Evolutionary conservation across 805 yeast genomes (phyloP), one percentile per base, ranked within the genome.

Genomic region (Debaryomyces castellii): DNA sequence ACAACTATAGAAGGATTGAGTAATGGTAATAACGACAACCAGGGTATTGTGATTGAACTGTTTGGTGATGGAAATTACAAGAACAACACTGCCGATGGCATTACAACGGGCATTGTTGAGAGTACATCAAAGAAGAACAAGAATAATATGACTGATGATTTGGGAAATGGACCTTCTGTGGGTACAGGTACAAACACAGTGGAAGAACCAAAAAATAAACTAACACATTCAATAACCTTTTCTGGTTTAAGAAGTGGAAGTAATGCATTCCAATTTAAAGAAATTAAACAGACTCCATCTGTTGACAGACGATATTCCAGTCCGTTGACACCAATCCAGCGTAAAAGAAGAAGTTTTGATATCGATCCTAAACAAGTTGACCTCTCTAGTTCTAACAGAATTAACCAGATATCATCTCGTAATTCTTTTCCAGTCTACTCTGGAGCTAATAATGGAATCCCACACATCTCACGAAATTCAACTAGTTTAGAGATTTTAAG

Each of bases 401-500:
- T 25, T 20, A 34, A 37, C 14, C 52, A n/a, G n/a, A n/a, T 54
- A 3, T 34, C 49, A 5, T n/a, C 56, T 11, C 45, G 62, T 38
- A 53, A 51, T 34, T 52, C 59, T 3, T 55, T 55, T 45, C 58
- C 62, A 14, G 34, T 51, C 10, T 53, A 49, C 21, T 50, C 43
- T 28, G 37, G 28, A 28, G 23, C n/a, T 22, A 9, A 36, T 5
- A 16, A 37, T 33, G 30, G 20, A 18, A 37, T 16, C 14, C 39
- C 23, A 8, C 21, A 37, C 20, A 18, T 32, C 5, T 38, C 32
- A 5, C 45, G 45, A n/a, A 69, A 63, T 24, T 55, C 67, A 11
- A 55, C 66, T n/a, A 60, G 56, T 40, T 47, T 54, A 30, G 86
- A 82, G 54, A 68, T 79, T 25, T 66, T 70, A 45, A 71, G 78